Evolutionary conservation across 495 filamentous ascomycete genomes (phyloP), one percentile per base, ranked within the genome.

Genomic region (Penicillium waksmanii): DNA sequence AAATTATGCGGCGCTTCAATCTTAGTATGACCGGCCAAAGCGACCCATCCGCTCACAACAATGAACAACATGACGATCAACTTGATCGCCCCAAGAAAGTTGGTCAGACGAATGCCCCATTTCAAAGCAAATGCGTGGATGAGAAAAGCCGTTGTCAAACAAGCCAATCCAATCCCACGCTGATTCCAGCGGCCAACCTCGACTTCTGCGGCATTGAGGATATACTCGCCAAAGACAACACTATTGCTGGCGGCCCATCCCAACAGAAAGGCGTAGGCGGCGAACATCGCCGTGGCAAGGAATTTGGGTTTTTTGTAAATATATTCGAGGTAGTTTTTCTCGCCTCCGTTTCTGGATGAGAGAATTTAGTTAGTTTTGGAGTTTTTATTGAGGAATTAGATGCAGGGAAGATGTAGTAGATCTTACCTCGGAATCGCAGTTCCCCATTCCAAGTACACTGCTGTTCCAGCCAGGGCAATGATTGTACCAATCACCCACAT

Each of bases 291-390:
- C 0, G 85, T 87, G n/a, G 80, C 83, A 1, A 90, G 72, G 74
- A 87, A 89, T 62, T 81, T 83, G 13, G 88, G 87, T 54, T 82
- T 83, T 40, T 79, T 78, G 71, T 79, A 88, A 44, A 89, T 81
- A 42, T 82, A 84, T 70, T 91, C 86, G 54, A 89, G 84, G 58
- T 90, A 89, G 65, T 88, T 86, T 70, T 91, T 91, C 51, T 85
- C 81, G 21, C 88, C 88, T 23, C 89, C 87, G n/a, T 84, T 87
- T 51, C 72, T 74, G 11, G 9, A 19, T 4, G 36, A 27, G 10
- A 49, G 1, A n/a, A n/a, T n/a, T 47, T 31, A 27, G 40, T 34
- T 31, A 19, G 2, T 11, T 46, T 31, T 31, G 6, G 27, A 31
- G 8, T 8, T 31, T 31, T 5, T 6, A 3, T 31, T 31, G 27